Evolutionary conservation across 768 basidiomycete species (phyloP).

Genomic region (Pulveroboletus frians): DNA sequence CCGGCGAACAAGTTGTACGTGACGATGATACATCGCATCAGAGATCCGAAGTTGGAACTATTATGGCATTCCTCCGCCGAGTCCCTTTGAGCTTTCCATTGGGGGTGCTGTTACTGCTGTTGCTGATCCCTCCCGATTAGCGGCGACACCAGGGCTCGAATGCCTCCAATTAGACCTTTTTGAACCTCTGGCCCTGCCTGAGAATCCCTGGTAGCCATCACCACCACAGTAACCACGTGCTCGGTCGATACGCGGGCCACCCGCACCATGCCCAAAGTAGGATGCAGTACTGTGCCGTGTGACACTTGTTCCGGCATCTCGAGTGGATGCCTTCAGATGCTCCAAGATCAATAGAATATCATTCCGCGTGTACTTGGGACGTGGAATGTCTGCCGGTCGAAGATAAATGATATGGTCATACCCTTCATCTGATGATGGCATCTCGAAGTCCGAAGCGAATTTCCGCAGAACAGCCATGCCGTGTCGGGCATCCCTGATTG

Average conservation of each 20-base stretch:
- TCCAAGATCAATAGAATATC: conserved; percentile 50
- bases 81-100: conserved; percentile 25
- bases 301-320: conserved; percentile 9
- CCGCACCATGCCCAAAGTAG: conserved; percentile 7
- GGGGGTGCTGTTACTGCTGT: conserved; percentile 6
- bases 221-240: conserved; percentile 21
- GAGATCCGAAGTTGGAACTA: conserved; percentile 16
- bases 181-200: conserved; percentile 15
- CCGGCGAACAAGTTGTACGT: conserved; percentile 17
- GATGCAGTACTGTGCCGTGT: conserved; percentile 5
- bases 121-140: conserved; percentile 15
- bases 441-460: conserved; percentile 57
- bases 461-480: conserved; percentile 58
- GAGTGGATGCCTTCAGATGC: conserved; percentile 37
- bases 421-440: conserved; percentile 56
- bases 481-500: conserved; percentile 57
- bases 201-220: conserved; percentile 14
- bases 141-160: conserved; percentile 4
- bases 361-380: conserved; percentile 44
- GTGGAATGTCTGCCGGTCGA: conserved; percentile 33
- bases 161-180: conserved; percentile 17
- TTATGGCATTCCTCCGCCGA: conserved; percentile 21
- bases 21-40: conserved; percentile 14
- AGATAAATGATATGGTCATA: conserved; percentile 52
- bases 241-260: conserved; percentile 7